Conservation (phyloP, 441 rosid genomes). For the Jatropha podagrica region DNA sequence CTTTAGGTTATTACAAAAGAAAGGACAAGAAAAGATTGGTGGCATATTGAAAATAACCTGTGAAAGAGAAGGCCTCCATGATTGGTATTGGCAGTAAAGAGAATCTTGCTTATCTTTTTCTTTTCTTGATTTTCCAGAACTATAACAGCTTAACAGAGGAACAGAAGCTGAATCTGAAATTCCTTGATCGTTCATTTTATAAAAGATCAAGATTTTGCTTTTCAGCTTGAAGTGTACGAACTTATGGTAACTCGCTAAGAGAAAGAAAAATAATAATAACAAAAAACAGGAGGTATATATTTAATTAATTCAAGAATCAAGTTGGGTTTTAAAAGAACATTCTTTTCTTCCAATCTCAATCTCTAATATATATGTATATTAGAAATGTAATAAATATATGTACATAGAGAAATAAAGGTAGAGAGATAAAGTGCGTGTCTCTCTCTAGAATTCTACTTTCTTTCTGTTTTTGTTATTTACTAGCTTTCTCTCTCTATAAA, state of each 20-base stretch:
- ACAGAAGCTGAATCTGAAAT: slow-evolving; percentile 11
- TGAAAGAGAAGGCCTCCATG: slow-evolving; percentile 32
- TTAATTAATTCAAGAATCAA: background rate
- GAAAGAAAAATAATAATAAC: background rate
- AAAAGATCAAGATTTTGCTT: background rate
- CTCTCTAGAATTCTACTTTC: slow-evolving; percentile 10
- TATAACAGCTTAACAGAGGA: slow-evolving; percentile 26
- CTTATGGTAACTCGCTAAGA: background rate
- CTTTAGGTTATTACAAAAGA: background rate
- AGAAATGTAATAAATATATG: background rate
- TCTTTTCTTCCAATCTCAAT: slow-evolving; percentile 2
- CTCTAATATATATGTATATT: background rate
- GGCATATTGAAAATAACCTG: slow-evolving; percentile 18
- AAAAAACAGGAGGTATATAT: background rate
- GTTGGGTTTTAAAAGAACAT: slow-evolving; percentile 8
- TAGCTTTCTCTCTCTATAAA: background rate
- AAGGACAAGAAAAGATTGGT: background rate
- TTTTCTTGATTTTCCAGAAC: slow-evolving; percentile 13
- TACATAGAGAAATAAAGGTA: background rate
- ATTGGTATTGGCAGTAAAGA: slow-evolving; percentile 17
- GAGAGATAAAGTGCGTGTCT: background rate
- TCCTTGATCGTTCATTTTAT: slow-evolving; percentile 30
- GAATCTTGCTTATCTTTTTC: slow-evolving; percentile 19
- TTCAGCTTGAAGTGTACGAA: slow-evolving; percentile 1
- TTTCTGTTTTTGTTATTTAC: background rate